Base-by-base conservation (phyloP, 805 yeast species). In the Yamadazyma philogaea region DNA sequence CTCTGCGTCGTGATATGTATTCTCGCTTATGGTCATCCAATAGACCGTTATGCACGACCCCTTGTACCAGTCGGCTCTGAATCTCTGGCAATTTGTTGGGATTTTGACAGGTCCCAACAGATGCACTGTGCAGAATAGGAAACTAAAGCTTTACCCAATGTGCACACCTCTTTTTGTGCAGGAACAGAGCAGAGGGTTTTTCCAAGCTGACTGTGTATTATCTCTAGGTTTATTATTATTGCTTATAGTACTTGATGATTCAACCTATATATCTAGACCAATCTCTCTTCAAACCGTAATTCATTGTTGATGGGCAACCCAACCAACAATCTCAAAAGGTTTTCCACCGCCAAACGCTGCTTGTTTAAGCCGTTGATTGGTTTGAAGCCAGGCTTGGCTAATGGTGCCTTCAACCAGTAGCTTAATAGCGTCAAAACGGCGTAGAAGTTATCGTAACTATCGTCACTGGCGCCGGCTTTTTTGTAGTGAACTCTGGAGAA, bases 391-490 rank as follows among this genome's bases (percentile, higher is more conserved):
- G 88, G 87, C 69, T 91, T 86, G 38, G 95, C 82, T 55, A 90
- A 78, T 51, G 98, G 98, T 2, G 97, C 97, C 75, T 90, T 90
- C 61, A 91, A 81, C 97, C 97, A 90, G 72, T 90, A 90, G 59
- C 90, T 79, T 64, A 90, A 75, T 64, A 89, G 85, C 14, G 95
- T 79, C 61, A 91, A 74, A 38, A 91, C 90, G 18, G 96, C 80
- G 69, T 90, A 88, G 70, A 90, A 78, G 46, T 75, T 71, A 51
- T 84, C 79, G 64, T 71, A 86, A 34, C 74, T 66, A 21, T 58
- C 68, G 7, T 42, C 45, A 3, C 34, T 17, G 24, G 65, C 66
- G 8, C 61, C 62, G 22, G 68, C 69, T 57, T 78, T 78, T 63
- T 77, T 82, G 76, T 88, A 90, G 31, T 81, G 69, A 48, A 91